Evolutionary conservation across 2,329 filamentous ascomycete genomes (phyloP).

Genomic region (Hymenotorrendiella dingleyae): DNA sequence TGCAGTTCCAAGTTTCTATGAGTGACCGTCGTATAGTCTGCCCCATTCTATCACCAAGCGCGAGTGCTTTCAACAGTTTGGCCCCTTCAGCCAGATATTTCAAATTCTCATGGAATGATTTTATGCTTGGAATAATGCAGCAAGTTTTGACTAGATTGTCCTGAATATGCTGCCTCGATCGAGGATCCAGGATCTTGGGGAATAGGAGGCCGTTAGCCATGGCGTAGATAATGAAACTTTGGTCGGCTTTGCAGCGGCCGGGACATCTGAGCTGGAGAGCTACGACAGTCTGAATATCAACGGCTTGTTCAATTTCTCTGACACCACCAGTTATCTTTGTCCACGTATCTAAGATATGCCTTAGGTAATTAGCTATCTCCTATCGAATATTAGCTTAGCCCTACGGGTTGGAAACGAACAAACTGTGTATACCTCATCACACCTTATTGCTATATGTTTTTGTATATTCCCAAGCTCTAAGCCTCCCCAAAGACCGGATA

Average conservation of each 20-base stretch:
- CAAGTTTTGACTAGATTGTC: not conserved
- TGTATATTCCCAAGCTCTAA: slow-evolving; percentile 4
- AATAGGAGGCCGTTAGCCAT: slow-evolving; percentile 2
- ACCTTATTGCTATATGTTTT: slow-evolving; percentile 5
- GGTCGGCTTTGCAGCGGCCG: not conserved
- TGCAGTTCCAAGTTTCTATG: not conserved
- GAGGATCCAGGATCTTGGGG: not conserved
- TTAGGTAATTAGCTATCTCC: not conserved
- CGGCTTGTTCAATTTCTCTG: not conserved
- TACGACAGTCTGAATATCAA: slow-evolving; percentile 7
- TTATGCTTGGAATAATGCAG: slow-evolving; percentile 2
- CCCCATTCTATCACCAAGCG: not conserved
- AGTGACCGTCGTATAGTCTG: not conserved
- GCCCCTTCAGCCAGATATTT: slow-evolving; percentile 1
- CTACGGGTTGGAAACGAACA: not conserved
- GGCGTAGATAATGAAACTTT: slow-evolving; percentile 3
- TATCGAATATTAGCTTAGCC: too few species aligned
- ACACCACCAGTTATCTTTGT: not conserved
- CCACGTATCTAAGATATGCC: not conserved
- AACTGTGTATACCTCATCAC: slow-evolving; percentile 4
- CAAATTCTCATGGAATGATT: slow-evolving; percentile 1
- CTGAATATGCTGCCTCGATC: not conserved
- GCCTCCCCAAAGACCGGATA: not conserved
- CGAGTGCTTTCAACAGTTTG: not conserved
- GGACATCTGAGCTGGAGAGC: slow-evolving; percentile 2